Evolutionary conservation across 2,329 filamentous ascomycete species (phyloP).

Genomic region (Arthrobotrys entomopaga): DNA sequence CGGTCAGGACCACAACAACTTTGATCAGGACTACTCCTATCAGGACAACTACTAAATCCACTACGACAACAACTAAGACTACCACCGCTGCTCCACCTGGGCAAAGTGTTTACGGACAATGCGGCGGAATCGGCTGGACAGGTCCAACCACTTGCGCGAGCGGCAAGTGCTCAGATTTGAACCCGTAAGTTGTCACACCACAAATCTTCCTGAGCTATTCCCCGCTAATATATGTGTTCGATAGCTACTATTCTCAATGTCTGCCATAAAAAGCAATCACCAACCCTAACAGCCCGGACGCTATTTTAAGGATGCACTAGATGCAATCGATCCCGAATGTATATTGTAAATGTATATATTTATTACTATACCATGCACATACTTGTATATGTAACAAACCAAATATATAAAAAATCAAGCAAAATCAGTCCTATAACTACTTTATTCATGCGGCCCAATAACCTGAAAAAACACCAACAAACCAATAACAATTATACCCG

Average conservation of each 20-base stretch:
- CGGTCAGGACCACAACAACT: constrained; percentile 17
- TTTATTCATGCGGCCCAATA: constrained; percentile 17
- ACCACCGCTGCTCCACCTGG: constrained; percentile 13
- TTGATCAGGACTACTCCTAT: constrained; percentile 1
- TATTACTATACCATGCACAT: constrained; percentile 38
- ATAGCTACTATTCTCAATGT: constrained; percentile 47
- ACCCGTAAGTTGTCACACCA: constrained; percentile 19
- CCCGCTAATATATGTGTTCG: no score
- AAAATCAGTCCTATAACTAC: neutral
- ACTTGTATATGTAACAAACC: neutral
- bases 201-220: no score
- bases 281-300: no score
- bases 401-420: neutral
- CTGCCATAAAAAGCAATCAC: neutral
- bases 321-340: constrained; percentile 5
- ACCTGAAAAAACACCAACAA: constrained; percentile 29
- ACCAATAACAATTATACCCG: constrained; percentile 30
- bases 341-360: constrained; percentile 31
- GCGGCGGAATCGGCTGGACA: constrained; percentile 34
- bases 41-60: constrained; percentile 9
- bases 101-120: constrained; percentile 30
- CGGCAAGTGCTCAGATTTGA: constrained; percentile 21
- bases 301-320: neutral
- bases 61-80: constrained; percentile 15
- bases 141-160: constrained; percentile 30